Base-by-base conservation (phyloP, 208 protist species). In the Leishmania braziliensis region DNA sequence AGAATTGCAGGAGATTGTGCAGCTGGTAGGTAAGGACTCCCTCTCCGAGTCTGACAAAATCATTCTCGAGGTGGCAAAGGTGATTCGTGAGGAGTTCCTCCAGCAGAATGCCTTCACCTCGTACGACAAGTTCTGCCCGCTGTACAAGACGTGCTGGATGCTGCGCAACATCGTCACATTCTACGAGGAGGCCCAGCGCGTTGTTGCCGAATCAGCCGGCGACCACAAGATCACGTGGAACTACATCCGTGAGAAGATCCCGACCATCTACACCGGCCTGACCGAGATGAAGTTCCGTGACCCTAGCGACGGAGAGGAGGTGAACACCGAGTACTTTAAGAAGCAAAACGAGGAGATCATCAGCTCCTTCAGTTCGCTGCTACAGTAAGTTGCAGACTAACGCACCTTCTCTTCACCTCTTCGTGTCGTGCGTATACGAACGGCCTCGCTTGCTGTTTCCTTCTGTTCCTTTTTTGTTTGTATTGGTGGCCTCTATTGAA, bases 11-110 rank as follows among this genome's bases (percentile, higher is more conserved):
- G 99, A 99, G 91, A 99, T 99, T 93, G 99, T 99, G 76, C 99
- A 99, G 93, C 95, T 99, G 60, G 99, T 99, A 74, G 99, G 99
- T 82, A 99, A 99, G 92, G 99, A 99, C 86, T 99, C 99, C n/a
- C 94, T 99, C 18, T 98, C 97, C 78, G 99, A 99, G 92, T 95
- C 92, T 39, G 99, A 99, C 84, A 99, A 99, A 89, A 97, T 99
- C 85, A 99, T 98, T 54, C 93, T 99, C 10, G 99, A 99, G 93
- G 96, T 99, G 53, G 99, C 99, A 51, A 99, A 99, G 89, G 88
- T 99, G 75, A 98, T 99, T 85, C 98, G 98, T 77, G 99, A 99
- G 88, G 99, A 99, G 92, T 99, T 99, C 91, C 91, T 99, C 0
- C 98, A 99, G 91, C 99, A 99, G 92, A 99, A 99, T 91, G 97